Evolutionary conservation across 1,284 basidiomycete genomes (phyloP).

Genomic region (Tremellales sp.): DNA sequence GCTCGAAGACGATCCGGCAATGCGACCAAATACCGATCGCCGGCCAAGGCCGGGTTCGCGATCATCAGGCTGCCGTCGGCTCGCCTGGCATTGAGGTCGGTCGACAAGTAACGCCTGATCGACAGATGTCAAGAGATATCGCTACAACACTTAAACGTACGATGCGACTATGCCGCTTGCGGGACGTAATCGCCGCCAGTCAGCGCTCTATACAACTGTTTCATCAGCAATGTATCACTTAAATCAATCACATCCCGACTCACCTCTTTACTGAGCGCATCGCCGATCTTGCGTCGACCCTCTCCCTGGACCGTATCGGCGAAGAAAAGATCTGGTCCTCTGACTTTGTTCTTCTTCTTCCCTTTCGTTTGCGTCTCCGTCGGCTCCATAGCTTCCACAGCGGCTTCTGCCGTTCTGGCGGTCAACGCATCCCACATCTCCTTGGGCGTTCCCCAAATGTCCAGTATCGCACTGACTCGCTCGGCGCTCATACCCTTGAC

Average conservation of each 20-base stretch:
- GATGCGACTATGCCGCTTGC: too few species aligned
- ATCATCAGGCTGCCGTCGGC: too few species aligned
- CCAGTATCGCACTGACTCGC: slow-evolving; percentile 51
- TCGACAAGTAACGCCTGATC: too few species aligned
- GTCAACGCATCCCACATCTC: slow-evolving; percentile 48
- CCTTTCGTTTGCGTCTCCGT: slow-evolving; percentile 2
- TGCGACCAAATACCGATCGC: too few species aligned
- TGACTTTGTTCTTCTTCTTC: slow-evolving; percentile 21
- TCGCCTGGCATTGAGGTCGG: too few species aligned
- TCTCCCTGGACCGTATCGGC: slow-evolving; percentile 44
- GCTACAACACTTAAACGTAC: too few species aligned
- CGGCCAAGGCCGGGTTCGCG: too few species aligned
- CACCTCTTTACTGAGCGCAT: slow-evolving; percentile 49
- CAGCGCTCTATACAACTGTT: background rate
- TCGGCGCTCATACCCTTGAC: slow-evolving; percentile 55
- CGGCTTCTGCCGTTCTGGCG: slow-evolving; percentile 1
- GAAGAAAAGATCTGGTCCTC: slow-evolving; percentile 38
- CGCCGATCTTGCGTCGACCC: slow-evolving; percentile 48
- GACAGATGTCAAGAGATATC: too few species aligned
- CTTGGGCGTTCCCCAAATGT: slow-evolving; percentile 52
- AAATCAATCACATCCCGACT: slow-evolving; percentile 20
- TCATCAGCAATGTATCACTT: background rate
- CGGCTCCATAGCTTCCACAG: slow-evolving; percentile 7
- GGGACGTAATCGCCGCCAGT: too few species aligned
- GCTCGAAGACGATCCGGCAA: too few species aligned